These are phyloP conservation scores for Peniophora sp. DNA, from an alignment of 1,284 basidiomycete species.

Conservation along the genomic window DNA sequence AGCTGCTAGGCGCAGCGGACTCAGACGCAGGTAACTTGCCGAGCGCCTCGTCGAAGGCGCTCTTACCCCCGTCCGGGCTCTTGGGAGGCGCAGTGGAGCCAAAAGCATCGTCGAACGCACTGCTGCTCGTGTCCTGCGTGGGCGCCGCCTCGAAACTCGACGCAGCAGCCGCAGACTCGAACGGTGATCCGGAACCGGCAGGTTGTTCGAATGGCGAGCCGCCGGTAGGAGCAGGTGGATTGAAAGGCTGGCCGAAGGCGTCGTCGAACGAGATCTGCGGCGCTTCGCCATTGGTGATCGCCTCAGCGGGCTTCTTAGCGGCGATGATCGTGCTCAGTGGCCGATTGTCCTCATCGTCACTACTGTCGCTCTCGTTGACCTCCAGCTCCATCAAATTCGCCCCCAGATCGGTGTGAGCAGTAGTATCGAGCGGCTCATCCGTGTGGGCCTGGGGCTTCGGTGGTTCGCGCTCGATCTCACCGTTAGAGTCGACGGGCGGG, in stretches of 20 bases:
- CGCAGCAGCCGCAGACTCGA: background rate
- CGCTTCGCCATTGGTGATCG: conserved; percentile 7
- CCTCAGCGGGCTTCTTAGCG: background rate
- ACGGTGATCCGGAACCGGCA: background rate
- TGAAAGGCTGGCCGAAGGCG: conserved; percentile 9
- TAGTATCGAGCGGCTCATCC: conserved; percentile 9
- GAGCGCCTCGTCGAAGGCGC: conserved; percentile 70
- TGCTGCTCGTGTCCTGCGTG: conserved; percentile 2
- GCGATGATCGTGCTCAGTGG: conserved; percentile 18
- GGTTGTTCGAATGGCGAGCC: conserved; percentile 1
- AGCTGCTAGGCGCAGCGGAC: conserved; percentile 20
- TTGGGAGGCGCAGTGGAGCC: conserved; percentile 10
- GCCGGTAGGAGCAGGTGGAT: conserved; percentile 17
- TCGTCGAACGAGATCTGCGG: conserved; percentile 6
- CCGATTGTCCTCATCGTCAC: conserved; percentile 39
- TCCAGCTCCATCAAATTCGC: conserved; percentile 59
- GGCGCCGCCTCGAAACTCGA: conserved; percentile 5
- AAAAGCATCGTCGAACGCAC: conserved; percentile 9
- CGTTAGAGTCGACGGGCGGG: no score
- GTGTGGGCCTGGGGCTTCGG: background rate
- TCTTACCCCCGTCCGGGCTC: conserved; percentile 33
- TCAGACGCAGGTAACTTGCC: conserved; percentile 38
- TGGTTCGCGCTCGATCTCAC: no score
- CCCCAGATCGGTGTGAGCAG: conserved; percentile 41
- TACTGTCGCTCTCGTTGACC: conserved; percentile 51